Conservation (phyloP, 164 flowering plant species). For the Sextonia rubra region DNA sequence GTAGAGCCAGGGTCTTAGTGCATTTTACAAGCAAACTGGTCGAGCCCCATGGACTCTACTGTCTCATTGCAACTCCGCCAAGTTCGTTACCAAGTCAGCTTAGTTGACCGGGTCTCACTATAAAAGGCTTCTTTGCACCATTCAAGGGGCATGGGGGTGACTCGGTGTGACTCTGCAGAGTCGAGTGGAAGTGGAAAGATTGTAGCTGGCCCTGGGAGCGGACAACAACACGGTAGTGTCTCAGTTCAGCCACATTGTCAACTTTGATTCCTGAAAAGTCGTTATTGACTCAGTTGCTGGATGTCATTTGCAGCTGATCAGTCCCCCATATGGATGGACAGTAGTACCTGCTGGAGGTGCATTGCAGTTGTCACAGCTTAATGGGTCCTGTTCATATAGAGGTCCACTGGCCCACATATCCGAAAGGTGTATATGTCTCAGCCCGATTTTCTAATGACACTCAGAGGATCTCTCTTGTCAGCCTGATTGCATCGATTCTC, state of each 20-base stretch:
- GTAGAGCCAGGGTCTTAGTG: too few species aligned
- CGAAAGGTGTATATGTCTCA: slow-evolving; percentile 58
- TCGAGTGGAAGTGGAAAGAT: slow-evolving; percentile 42
- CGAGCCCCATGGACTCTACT: too few species aligned
- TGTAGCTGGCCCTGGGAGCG: slow-evolving; percentile 81
- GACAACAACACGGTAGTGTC: slow-evolving; percentile 97
- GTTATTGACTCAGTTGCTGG: slow-evolving; percentile 51
- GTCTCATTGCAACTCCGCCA: too few species aligned
- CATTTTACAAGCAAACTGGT: too few species aligned
- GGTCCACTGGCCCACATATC: slow-evolving; percentile 89
- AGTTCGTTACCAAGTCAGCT: too few species aligned
- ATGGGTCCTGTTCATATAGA: slow-evolving; percentile 79
- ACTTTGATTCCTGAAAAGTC: slow-evolving; percentile 54
- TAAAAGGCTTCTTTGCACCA: slow-evolving; percentile 55
- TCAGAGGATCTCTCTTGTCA: slow-evolving; percentile 88
- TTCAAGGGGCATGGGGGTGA: slow-evolving; percentile 93
- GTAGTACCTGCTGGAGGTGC: slow-evolving; percentile 97
- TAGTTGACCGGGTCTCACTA: too few species aligned
- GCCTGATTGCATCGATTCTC: slow-evolving; percentile 83
- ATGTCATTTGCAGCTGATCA: slow-evolving; percentile 65
- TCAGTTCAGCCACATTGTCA: slow-evolving; percentile 43
- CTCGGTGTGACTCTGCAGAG: slow-evolving; percentile 58
- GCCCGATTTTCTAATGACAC: slow-evolving; percentile 60
- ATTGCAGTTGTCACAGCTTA: slow-evolving; percentile 61
- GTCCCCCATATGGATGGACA: slow-evolving; percentile 97